phyloP scores from a whole-genome alignment of 1,284 basidiomycete genomes.

The Cutaneotrichosporon spelunceum region DNA sequence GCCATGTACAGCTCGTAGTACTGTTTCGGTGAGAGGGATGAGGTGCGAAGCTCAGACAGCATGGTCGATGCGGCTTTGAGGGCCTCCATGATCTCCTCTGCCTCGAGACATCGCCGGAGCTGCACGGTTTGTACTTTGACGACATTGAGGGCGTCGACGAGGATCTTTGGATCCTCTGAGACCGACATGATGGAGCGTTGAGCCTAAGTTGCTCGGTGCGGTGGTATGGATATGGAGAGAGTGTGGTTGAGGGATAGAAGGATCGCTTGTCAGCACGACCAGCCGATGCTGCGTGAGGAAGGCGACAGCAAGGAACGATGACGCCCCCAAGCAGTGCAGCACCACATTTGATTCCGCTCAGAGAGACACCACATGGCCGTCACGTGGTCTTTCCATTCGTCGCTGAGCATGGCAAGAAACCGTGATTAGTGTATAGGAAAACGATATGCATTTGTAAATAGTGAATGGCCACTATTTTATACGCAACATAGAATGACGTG shows the following conservation, averaged over 20 bases:
- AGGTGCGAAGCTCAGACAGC: conserved; percentile 89
- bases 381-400: too few species aligned
- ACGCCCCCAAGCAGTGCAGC: too few species aligned
- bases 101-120: conserved; percentile 87
- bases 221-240: not conserved
- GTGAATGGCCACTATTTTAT: too few species aligned
- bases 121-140: conserved; percentile 91
- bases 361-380: too few species aligned
- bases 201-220: not conserved
- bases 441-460: too few species aligned
- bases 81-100: conserved; percentile 94
- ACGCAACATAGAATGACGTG: too few species aligned
- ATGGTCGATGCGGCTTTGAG: conserved; percentile 91
- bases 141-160: conserved; percentile 54
- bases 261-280: not conserved
- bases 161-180: conserved; percentile 44
- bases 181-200: conserved; percentile 18
- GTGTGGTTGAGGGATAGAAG: conserved; percentile 1
- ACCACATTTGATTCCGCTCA: too few species aligned
- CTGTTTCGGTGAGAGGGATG: conserved; percentile 86
- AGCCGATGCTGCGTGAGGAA: not conserved
- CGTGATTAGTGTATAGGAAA: too few species aligned
- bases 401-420: too few species aligned
- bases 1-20: conserved; percentile 99
- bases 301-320: too few species aligned